Evolutionary conservation across 805 yeast species (phyloP).

Genomic region (Kregervanrija fluxuum): DNA sequence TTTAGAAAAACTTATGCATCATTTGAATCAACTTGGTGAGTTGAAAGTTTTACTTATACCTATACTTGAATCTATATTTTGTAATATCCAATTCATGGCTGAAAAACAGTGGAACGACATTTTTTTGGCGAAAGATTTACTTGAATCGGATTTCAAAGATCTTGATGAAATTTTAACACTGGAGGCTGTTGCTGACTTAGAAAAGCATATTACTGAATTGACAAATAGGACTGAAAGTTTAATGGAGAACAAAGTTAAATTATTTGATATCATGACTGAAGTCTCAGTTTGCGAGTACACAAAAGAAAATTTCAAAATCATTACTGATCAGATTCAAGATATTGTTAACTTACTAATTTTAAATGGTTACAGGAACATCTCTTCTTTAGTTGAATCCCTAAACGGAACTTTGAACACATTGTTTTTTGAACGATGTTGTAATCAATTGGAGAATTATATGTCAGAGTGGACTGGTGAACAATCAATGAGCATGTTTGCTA

Average conservation of each 20-base stretch:
- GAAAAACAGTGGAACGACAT: conserved; percentile 44
- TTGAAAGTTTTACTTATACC: conserved; percentile 33
- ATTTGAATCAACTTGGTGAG: conserved; percentile 28
- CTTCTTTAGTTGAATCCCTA: conserved; percentile 24
- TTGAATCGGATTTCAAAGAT: conserved; percentile 21
- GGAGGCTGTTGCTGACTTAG: conserved; percentile 21
- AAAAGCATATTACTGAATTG: conserved; percentile 24
- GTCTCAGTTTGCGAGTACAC: conserved; percentile 19
- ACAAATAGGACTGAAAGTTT: conserved; percentile 25
- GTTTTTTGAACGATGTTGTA: conserved; percentile 24
- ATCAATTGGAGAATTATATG: conserved; percentile 5
- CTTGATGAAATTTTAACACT: conserved; percentile 25
- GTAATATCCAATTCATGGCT: conserved; percentile 21
- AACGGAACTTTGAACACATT: conserved; percentile 27
- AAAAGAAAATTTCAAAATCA: too few species aligned
- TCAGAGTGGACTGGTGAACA: conserved; percentile 19
- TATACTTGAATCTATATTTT: conserved; percentile 18
- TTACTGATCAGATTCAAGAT: conserved; percentile 24
- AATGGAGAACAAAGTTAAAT: conserved; percentile 17
- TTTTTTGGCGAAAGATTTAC: conserved; percentile 41
- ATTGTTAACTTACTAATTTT: conserved; percentile 28
- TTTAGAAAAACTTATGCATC: conserved; percentile 21
- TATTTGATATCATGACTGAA: neutral
- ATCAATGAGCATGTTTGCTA: neutral
- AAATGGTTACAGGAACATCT: conserved; percentile 32